A percentile compares a stretch with the other conserved stretches of the same genome.
Conservation (phyloP, 1,284 basidiomycete species). For the Ustilago curta region DNA sequence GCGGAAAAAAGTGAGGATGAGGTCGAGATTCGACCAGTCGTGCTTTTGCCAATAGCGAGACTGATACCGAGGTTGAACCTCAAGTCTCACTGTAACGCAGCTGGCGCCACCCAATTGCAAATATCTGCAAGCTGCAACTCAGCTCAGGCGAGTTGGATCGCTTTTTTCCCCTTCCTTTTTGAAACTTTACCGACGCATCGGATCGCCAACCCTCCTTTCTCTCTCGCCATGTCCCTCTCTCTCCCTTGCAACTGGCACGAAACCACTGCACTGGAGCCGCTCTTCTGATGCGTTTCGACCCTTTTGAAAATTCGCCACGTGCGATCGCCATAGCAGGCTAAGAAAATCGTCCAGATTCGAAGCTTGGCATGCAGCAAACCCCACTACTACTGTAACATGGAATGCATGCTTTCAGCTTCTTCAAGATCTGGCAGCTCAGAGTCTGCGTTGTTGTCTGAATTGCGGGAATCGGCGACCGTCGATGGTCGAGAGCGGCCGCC, state of each 20-base stretch:
- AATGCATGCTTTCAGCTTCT: too few relatives aligned
- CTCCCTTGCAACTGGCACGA: neutral
- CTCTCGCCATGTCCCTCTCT: too few relatives aligned
- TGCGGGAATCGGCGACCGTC: too few relatives aligned
- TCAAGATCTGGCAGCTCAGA: too few relatives aligned
- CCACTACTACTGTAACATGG: too few relatives aligned
- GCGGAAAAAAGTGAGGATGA: too few relatives aligned
- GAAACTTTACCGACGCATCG: conserved; percentile 4
- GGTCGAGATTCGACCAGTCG: too few relatives aligned
- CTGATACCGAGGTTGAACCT: conserved; percentile 19
- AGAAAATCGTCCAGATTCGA: too few relatives aligned
- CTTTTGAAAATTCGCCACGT: neutral
- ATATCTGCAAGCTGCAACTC: conserved; percentile 8
- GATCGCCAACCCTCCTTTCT: neutral
- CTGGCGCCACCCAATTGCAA: conserved; percentile 15
- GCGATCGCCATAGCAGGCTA: too few relatives aligned
- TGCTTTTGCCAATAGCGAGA: conserved; percentile 3
- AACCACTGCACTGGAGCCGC: neutral
- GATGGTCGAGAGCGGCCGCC: neutral
- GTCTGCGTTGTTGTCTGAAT: too few relatives aligned
- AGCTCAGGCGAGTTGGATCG: conserved; percentile 4
- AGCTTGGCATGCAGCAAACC: too few relatives aligned
- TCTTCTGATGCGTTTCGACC: neutral
- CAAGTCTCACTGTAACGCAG: conserved; percentile 25
- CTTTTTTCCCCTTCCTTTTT: neutral